Evolutionary conservation across 2,329 filamentous ascomycete genomes (phyloP), one percentile per base, ranked within the genome.

Genomic region (Trichoderma brevicompactum): DNA sequence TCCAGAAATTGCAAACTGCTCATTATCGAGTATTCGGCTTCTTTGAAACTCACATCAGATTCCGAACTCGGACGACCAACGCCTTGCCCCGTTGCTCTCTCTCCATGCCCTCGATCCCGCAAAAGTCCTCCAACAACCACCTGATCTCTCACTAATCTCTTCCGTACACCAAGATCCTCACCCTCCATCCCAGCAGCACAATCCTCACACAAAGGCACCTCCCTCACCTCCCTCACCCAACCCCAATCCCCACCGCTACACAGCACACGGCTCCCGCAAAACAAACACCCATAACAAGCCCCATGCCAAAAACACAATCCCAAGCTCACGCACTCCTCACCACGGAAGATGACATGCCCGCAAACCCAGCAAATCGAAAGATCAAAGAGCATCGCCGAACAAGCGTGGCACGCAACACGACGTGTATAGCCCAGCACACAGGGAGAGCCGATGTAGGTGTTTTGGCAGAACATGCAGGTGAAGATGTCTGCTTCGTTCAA

Each of bases 231-330:
- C 44, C 60, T 61, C 32, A 69, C 68, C 36, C 40, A n/a, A 10
- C 19, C 36, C 38, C 19, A 65, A 2, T 67, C 65, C 7, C 68
- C 65, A 2, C 77, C 80, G 19, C 70, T 71, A 23, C 77, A 75
- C 2, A 81, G 72, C 12, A 74, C 68, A 66, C 74, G 77, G 64
- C 73, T 79, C 17, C 83, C 82, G 65, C 78, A 87, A 44, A 86
- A 74, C 67, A 87, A 71, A 71, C 84, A 87, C 15, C 84, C 83
- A 72, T 85, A 87, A 71, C 83, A 87, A 0, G 74, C 77, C 44
- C 78, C 77, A 70, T 87, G 85, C 85, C 84, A 87, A 71, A 87
- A 87, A 70, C 83, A 86, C 84, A 82, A 87, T 0, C 84, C 84
- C n/a, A 87, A 77, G 68, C 83, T 86, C 46, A 87, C 82, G 67